Base-by-base conservation (phyloP, 2,329 filamentous ascomycete species). In the Rosellinia necatrix region DNA sequence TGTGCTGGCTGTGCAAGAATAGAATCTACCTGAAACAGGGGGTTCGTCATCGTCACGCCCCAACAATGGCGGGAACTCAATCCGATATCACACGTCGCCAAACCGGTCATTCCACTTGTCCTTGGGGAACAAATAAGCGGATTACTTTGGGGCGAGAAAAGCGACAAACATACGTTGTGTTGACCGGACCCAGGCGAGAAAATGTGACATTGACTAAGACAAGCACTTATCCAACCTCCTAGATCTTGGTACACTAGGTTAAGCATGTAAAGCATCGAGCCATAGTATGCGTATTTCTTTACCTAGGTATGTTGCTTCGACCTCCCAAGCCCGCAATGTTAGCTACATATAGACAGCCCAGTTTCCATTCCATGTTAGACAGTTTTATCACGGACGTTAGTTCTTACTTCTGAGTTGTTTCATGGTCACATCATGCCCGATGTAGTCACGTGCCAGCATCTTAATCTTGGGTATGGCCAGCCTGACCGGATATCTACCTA, bases 21-120 rank as follows among this genome's bases (percentile, higher is more conserved):
- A 24, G 43, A 19, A 52, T 52, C 13, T 15, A 52, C 37, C 25
- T 52, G 53, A 56, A 56, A 56, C 53, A 56, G 34, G 53, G 48
- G 19, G 47, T 8, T 29, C 22, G 19, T 17, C 21, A n/a, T n/a
- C n/a, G n/a, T n/a, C n/a, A n/a, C 21, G 32, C n/a, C 47, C 53
- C 15, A 8, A 34, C 49, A 46, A 32, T 22, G 10, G 41, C 25
- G 32, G 24, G 34, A 34, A 25, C 21, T 37, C 15, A 56, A 15
- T n/a, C 22, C 25, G 5, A 19, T 35, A 47, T 35, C 21, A 27
- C 47, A 47, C 41, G 21, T 22, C 15, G 12, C 8, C 32, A 35
- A 44, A 27, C 46, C 10, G 50, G 21, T 17, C 19, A 13, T 21
- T 35, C 8, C 17, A 27, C 15, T 13, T 13, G n/a, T 3, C 30